Evolutionary conservation across 352 stramenopile species (phyloP).

Genomic region (Phytophthora meadii): DNA sequence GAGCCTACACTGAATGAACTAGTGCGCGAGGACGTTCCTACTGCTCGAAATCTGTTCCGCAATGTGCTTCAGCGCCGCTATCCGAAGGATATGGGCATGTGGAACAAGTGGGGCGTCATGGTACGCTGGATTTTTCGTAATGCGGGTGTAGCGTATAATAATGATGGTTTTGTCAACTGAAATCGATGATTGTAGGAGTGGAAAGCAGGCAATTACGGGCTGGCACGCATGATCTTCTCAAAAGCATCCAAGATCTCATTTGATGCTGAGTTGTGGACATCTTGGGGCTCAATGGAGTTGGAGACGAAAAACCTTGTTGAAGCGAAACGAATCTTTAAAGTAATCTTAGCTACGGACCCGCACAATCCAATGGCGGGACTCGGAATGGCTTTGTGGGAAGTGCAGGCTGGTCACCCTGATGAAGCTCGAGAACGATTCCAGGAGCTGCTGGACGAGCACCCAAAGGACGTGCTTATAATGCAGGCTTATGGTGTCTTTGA

Average conservation of each 20-base stretch:
- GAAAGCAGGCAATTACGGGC: constrained; percentile 83
- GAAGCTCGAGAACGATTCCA: constrained; percentile 71
- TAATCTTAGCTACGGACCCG: constrained; percentile 83
- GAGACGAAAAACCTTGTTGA: constrained; percentile 78
- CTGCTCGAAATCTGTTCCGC: constrained; percentile 78
- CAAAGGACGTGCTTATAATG: constrained; percentile 74
- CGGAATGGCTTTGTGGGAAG: constrained; percentile 75
- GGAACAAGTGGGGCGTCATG: constrained; percentile 92
- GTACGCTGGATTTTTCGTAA: constrained; percentile 13
- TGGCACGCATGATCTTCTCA: constrained; percentile 87
- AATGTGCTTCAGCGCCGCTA: constrained; percentile 85
- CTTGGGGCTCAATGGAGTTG: constrained; percentile 87
- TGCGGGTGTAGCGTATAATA: not conserved
- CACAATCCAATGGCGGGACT: constrained; percentile 73
- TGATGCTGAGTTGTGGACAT: constrained; percentile 79
- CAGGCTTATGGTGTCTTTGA: constrained; percentile 83
- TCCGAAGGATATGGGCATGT: constrained; percentile 88
- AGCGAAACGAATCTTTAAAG: constrained; percentile 80
- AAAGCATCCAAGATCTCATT: constrained; percentile 83
- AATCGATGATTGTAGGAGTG: constrained; percentile 55
- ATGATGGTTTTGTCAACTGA: constrained; percentile 1
- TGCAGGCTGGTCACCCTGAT: constrained; percentile 58
- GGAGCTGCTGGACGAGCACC: constrained; percentile 55
- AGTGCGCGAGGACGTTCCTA: constrained; percentile 78
- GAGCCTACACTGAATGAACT: constrained; percentile 83